Evolutionary conservation across 2,329 filamentous ascomycete species (phyloP).

Genomic region (Chalaropsis thielavioides): DNA sequence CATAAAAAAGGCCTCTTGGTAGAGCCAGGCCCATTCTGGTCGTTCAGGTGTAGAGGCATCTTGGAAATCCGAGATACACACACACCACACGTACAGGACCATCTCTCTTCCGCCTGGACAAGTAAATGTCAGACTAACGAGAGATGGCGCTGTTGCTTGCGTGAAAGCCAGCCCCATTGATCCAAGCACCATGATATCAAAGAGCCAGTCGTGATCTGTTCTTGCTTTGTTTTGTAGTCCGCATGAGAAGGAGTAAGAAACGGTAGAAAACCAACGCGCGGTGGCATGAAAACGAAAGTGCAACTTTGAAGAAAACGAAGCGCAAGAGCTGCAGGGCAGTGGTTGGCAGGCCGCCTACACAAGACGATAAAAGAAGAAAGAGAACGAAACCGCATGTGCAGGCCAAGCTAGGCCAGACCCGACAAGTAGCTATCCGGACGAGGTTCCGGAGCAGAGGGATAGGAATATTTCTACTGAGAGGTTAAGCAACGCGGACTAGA

Average conservation of each 20-base stretch:
- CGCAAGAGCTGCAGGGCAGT: neutral
- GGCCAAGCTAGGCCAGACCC: neutral
- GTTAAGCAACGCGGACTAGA: slow-evolving; percentile 2
- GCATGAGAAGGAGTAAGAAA: slow-evolving; percentile 1
- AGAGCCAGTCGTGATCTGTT: neutral
- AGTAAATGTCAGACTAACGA: neutral
- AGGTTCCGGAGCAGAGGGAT: neutral
- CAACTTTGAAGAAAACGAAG: neutral
- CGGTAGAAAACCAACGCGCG: neutral
- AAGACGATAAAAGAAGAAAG: neutral
- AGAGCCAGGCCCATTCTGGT: too few species aligned
- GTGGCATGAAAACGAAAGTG: neutral
- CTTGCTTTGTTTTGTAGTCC: neutral
- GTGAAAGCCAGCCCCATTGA: neutral
- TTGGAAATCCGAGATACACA: too few species aligned
- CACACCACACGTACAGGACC: too few species aligned
- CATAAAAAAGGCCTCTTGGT: too few species aligned
- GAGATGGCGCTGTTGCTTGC: neutral
- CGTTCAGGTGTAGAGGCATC: too few species aligned
- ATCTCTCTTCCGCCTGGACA: too few species aligned
- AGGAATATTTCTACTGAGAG: slow-evolving; percentile 7
- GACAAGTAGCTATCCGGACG: neutral
- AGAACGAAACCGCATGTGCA: neutral
- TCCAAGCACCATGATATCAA: neutral
- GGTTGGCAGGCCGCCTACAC: neutral